A percentile compares a stretch with the other conserved stretches of the same genome.
These are phyloP conservation scores for Sarocladiaceae sp. DNA, from an alignment of 2,329 filamentous ascomycete species.

Conservation along the genomic window DNA sequence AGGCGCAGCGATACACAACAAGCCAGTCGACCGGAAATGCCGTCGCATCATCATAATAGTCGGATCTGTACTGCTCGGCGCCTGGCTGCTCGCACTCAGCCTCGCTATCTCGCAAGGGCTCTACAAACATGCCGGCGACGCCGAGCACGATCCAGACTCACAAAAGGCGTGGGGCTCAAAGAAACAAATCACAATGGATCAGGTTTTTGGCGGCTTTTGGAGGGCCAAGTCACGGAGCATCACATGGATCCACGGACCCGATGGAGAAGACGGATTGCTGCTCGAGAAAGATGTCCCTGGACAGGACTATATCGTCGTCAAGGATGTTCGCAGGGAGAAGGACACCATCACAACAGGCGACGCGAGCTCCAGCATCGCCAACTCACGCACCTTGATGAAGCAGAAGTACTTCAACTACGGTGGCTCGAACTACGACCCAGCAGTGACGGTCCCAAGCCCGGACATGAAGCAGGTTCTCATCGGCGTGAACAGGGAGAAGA, in stretches of 20 bases:
- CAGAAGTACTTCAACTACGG: constrained; percentile 56
- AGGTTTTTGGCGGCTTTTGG: constrained; percentile 66
- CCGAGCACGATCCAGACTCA: constrained; percentile 65
- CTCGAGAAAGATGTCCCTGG: constrained; percentile 64
- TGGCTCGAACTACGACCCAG: constrained; percentile 50
- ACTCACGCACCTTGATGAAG: constrained; percentile 73
- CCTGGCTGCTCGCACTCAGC: constrained; percentile 65
- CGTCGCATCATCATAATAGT: constrained; percentile 60
- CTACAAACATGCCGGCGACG: constrained; percentile 59
- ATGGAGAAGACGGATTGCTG: constrained; percentile 78
- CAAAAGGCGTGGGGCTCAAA: constrained; percentile 56
- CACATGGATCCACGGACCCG: constrained; percentile 70
- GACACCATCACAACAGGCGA: constrained; percentile 9
- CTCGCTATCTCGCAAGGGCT: constrained; percentile 62
- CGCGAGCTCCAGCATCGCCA: constrained; percentile 32
- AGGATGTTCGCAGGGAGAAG: constrained; percentile 62
- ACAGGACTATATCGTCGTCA: constrained; percentile 76
- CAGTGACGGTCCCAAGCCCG: constrained; percentile 68
- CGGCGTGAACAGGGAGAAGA: constrained; percentile 65
- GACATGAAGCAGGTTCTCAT: constrained; percentile 84
- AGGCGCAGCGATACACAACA: constrained; percentile 31
- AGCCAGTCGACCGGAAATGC: constrained; percentile 62
- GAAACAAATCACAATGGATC: constrained; percentile 69
- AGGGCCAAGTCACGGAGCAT: constrained; percentile 59
- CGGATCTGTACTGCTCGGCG: constrained; percentile 55